phyloP scores from a whole-genome alignment of 2,329 filamentous ascomycete species.

The Ilyonectria robusta region DNA sequence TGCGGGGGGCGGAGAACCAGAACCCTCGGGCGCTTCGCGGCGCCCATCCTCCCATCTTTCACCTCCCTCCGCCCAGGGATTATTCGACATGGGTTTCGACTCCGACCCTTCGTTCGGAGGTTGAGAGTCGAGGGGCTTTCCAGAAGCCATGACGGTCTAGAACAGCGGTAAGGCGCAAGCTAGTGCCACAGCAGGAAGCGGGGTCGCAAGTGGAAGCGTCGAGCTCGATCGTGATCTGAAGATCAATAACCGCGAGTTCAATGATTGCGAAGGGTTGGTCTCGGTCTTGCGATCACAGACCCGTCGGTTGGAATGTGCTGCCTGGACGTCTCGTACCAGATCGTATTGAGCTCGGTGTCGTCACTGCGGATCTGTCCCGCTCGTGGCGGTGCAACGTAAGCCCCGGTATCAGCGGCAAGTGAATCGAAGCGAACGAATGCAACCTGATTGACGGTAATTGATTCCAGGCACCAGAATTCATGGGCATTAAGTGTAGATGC shows the following conservation, averaged over 20 bases:
- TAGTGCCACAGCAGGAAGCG: constrained; percentile 29
- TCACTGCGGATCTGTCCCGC: constrained; percentile 43
- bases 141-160: constrained; percentile 31
- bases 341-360: constrained; percentile 41
- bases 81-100: constrained; percentile 35
- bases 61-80: constrained; percentile 45
- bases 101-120: constrained; percentile 23
- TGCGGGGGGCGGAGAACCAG: constrained; percentile 43
- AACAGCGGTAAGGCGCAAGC: constrained; percentile 21
- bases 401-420: constrained; percentile 7
- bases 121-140: constrained; percentile 18
- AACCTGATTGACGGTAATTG: constrained; percentile 3
- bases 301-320: constrained; percentile 7
- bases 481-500: constrained; percentile 19
- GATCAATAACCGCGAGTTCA: not conserved
- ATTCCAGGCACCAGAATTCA: constrained; percentile 11
- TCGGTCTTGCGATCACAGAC: not conserved
- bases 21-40: constrained; percentile 27
- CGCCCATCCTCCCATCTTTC: constrained; percentile 44
- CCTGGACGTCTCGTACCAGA: constrained; percentile 3
- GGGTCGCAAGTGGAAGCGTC: constrained; percentile 32
- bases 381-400: constrained; percentile 38
- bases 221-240: constrained; percentile 23
- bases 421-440: not conserved
- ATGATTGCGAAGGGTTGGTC: not conserved